Conservation (phyloP, 139 green algal species). For the Chlamydomonas eustigma region DNA sequence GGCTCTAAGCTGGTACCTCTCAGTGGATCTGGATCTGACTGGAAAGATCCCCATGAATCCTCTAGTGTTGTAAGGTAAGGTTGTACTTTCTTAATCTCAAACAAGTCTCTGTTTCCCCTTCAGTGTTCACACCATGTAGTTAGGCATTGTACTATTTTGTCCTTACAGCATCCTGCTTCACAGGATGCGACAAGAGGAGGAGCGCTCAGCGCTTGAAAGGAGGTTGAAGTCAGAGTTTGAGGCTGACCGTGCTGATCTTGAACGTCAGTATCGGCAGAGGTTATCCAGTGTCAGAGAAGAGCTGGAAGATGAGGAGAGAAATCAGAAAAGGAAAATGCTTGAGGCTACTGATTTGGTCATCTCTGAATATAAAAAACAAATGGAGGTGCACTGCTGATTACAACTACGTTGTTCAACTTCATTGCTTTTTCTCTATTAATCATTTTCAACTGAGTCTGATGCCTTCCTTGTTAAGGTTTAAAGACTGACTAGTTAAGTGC, state of each 20-base stretch:
- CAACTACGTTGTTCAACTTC: no score
- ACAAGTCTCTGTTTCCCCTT: no score
- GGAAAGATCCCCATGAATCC: neutral
- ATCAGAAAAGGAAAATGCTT: slow-evolving; percentile 10
- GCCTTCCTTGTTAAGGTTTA: no score
- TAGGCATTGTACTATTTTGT: no score
- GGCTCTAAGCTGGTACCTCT: neutral
- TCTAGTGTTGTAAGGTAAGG: neutral
- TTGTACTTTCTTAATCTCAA: no score
- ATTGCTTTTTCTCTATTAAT: no score
- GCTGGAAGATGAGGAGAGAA: slow-evolving; percentile 17
- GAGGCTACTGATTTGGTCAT: slow-evolving; percentile 1
- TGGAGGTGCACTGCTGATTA: no score
- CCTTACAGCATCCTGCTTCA: no score
- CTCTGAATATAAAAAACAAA: slow-evolving; percentile 12
- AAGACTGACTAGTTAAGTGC: no score
- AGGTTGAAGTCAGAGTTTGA: slow-evolving; percentile 16
- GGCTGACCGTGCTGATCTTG: slow-evolving; percentile 16
- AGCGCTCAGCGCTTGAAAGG: slow-evolving; percentile 15
- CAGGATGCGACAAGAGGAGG: slow-evolving; percentile 7
- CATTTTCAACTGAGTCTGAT: no score
- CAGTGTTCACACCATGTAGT: no score
- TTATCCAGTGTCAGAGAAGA: slow-evolving; percentile 31
- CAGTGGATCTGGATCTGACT: neutral
- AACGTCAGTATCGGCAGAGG: slow-evolving; percentile 19